A percentile compares a stretch with the other conserved stretches of the same genome.
phyloP scores from a whole-genome alignment of 2,329 filamentous ascomycete genomes.

The Epichloe brachyelytri region DNA sequence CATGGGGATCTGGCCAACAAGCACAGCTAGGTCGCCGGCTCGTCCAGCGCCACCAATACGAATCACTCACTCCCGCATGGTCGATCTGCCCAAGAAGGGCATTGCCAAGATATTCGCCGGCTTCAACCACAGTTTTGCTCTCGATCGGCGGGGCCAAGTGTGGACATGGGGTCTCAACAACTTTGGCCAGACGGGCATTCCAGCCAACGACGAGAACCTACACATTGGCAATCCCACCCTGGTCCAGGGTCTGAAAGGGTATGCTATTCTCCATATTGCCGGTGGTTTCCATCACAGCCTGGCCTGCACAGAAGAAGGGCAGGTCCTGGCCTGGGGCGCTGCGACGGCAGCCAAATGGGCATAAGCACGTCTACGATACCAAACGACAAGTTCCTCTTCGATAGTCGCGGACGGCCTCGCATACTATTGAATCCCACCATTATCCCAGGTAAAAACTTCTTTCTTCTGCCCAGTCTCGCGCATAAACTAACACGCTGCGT shows the following conservation, averaged over 20 bases:
- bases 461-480: neutral
- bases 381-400: slow-evolving; percentile 3
- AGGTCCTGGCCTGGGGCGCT: slow-evolving; percentile 32
- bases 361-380: slow-evolving; percentile 3
- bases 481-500: neutral
- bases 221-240: slow-evolving; percentile 22
- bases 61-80: slow-evolving; percentile 29
- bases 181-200: slow-evolving; percentile 54
- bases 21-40: slow-evolving; percentile 34
- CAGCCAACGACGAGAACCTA: slow-evolving; percentile 35
- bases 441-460: slow-evolving; percentile 11
- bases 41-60: slow-evolving; percentile 35
- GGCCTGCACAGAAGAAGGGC: slow-evolving; percentile 26
- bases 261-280: slow-evolving; percentile 41
- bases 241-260: slow-evolving; percentile 38
- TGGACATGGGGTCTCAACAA: slow-evolving; percentile 62
- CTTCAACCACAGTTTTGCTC: slow-evolving; percentile 57
- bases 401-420: slow-evolving; percentile 3
- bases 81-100: slow-evolving; percentile 21
- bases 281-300: slow-evolving; percentile 29
- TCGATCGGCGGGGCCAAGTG: slow-evolving; percentile 48
- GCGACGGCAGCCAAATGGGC: slow-evolving; percentile 24
- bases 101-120: slow-evolving; percentile 34
- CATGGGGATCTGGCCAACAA: slow-evolving; percentile 25
- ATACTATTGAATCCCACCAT: slow-evolving; percentile 13